Conservation (phyloP, 2,329 filamentous ascomycete species). For the Coniella vitis region DNA sequence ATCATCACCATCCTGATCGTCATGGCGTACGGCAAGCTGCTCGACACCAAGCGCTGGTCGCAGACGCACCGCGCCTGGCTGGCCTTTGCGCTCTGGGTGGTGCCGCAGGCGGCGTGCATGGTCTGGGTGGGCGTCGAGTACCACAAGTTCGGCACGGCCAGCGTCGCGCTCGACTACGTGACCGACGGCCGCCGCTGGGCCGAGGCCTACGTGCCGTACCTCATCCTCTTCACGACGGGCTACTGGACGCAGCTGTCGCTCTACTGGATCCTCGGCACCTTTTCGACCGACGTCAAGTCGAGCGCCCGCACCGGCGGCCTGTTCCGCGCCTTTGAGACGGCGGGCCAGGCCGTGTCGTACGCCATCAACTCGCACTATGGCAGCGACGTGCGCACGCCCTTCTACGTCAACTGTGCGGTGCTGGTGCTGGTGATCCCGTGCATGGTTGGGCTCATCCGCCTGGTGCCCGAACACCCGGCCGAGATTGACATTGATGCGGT, state of each 20-base stretch:
- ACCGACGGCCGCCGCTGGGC: constrained; percentile 12
- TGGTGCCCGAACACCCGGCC: constrained; percentile 12
- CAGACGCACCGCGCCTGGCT: constrained; percentile 23
- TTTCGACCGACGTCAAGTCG: constrained; percentile 27
- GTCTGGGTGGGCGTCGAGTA: constrained; percentile 24
- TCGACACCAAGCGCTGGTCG: constrained; percentile 21
- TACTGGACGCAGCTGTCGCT: constrained; percentile 19
- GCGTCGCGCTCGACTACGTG: constrained; percentile 7
- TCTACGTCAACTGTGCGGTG: constrained; percentile 14
- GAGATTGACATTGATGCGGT: constrained; percentile 13
- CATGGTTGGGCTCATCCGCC: constrained; percentile 9
- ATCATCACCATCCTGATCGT: constrained; percentile 24
- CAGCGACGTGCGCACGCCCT: constrained; percentile 8
- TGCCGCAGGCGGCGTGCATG: constrained; percentile 24
- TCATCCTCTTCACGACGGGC: constrained; percentile 16
- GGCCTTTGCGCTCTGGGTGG: constrained; percentile 23
- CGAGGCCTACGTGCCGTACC: constrained; percentile 13
- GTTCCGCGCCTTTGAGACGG: constrained; percentile 24
- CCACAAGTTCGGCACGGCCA: constrained; percentile 3
- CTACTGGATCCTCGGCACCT: constrained; percentile 31
- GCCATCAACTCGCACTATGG: constrained; percentile 22
- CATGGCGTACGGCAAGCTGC: constrained; percentile 15
- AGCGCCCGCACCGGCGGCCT: constrained; percentile 24
- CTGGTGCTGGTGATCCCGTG: constrained; percentile 11
- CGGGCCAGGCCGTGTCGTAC: constrained; percentile 26